phyloP scores from a whole-genome alignment of 306 rosid species.

The Parietaria judaica region DNA sequence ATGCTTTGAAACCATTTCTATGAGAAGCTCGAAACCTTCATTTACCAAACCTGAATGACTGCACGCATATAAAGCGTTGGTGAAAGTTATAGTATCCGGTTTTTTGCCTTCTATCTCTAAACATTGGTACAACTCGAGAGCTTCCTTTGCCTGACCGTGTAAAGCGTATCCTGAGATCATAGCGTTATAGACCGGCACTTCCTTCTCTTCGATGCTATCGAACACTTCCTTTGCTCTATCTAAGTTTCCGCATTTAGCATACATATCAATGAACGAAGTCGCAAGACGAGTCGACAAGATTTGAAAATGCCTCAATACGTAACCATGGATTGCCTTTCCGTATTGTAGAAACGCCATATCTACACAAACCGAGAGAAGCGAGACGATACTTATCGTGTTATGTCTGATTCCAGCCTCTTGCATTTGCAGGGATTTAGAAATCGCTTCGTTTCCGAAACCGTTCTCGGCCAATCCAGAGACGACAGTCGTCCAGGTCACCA shows the following conservation, averaged over 20 bases:
- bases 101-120: conserved; percentile 35
- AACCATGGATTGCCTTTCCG: conserved; percentile 73
- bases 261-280: conserved; percentile 68
- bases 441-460: conserved; percentile 47
- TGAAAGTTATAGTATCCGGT: conserved; percentile 60
- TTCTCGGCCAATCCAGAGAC: conserved; percentile 61
- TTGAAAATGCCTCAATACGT: conserved; percentile 38
- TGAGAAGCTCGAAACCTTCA: conserved; percentile 55
- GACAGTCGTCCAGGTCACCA: conserved; percentile 70
- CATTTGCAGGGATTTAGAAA: conserved; percentile 43
- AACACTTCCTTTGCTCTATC: conserved; percentile 46
- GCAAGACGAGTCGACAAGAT: conserved; percentile 26
- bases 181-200: conserved; percentile 49
- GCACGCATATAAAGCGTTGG: conserved; percentile 57
- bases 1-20: conserved; percentile 49
- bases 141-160: conserved; percentile 61
- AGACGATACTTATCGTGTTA: conserved; percentile 39
- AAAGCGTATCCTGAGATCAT: conserved; percentile 70
- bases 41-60: conserved; percentile 50
- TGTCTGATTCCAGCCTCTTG: conserved; percentile 57
- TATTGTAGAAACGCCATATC: conserved; percentile 38
- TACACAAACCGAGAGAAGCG: conserved; percentile 50
- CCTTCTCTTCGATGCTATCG: conserved; percentile 35
- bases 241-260: conserved; percentile 70
- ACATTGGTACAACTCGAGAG: conserved; percentile 38